Evolutionary conservation across 1,284 basidiomycete genomes (phyloP), one percentile per base, ranked within the genome.

Genomic region (Apiotrichum laibachii): DNA sequence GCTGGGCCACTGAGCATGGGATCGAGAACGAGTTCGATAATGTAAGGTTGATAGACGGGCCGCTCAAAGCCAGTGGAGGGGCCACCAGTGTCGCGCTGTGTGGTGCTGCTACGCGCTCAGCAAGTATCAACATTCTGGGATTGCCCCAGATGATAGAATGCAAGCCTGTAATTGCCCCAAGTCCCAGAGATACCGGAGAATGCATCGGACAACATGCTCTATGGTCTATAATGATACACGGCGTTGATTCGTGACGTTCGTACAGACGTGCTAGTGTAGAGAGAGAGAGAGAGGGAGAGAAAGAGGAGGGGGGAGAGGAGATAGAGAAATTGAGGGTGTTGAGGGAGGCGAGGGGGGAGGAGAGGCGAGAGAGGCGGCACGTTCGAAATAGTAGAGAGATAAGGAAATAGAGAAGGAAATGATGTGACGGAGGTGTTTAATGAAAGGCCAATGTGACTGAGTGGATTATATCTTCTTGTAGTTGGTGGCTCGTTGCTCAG

Each of bases 201-300:
- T 50, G 49, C 49, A 50, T 50, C 35, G 26, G 35, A 50, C 49
- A 50, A 50, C 49, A 50, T 50, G 49, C 49, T 50, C 49, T 50
- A 50, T 50, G 37, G 49, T 40, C 49, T 50, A 49, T 49, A 50
- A 26, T 50, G 49, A 50, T 50, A 50, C 49, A 50, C 47, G 35
- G 34, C 35, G 40, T 51, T 40, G 13, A 4, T 9, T 51, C 40
- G 35, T 42, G 31, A 42, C 40, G 37, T 37, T 51, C 50, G 49
- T 50, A 50, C 49, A 50, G 49, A 50, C 49, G 49, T 50, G 49
- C 21, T 49, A 49, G 10, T 21, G 22, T 18, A 2, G 31, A 10
- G 13, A 19, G 26, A 16, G 37, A 13, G 37, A 37, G 15, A 37
- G 12, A 11, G 21, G n/a, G 10, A 3, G n/a, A 19, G 11, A 43